Conservation (phyloP, 108 stramenopile species). For the Chaetoceros tenuissimus region DNA sequence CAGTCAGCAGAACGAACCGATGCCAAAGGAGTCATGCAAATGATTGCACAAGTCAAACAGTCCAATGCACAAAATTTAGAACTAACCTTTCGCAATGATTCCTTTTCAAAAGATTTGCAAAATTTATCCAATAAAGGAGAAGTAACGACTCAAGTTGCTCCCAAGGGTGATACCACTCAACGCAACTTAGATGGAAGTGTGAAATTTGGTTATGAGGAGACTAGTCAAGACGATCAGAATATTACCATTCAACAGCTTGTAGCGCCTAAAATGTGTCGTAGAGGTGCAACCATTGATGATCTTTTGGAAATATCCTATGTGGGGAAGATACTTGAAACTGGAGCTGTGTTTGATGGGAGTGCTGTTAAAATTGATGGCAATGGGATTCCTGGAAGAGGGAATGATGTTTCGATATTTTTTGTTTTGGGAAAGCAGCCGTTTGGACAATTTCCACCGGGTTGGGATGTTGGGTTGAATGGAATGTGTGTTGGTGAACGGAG, state of each 20-base stretch:
- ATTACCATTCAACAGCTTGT: constrained; percentile 58
- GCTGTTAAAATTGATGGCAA: constrained; percentile 69
- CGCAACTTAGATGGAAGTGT: constrained; percentile 56
- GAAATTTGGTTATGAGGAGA: constrained; percentile 23
- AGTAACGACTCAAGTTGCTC: constrained; percentile 65
- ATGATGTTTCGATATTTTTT: constrained; percentile 73
- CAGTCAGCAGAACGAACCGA: constrained; percentile 45
- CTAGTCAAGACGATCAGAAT: constrained; percentile 58
- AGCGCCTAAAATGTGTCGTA: constrained; percentile 61
- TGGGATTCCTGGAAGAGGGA: constrained; percentile 71
- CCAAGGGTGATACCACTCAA: constrained; percentile 68
- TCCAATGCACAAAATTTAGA: constrained; percentile 18
- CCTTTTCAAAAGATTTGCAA: constrained; percentile 39
- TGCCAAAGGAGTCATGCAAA: constrained; percentile 57
- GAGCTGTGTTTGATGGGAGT: constrained; percentile 69
- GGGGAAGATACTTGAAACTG: constrained; percentile 62
- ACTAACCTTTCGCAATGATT: constrained; percentile 62
- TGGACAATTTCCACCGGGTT: constrained; percentile 82
- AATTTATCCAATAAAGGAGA: constrained; percentile 17
- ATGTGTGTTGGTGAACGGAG: constrained; percentile 71
- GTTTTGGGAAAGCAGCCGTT: constrained; percentile 85
- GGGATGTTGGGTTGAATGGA: constrained; percentile 61
- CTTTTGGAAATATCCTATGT: constrained; percentile 74
- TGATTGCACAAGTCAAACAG: constrained; percentile 41
- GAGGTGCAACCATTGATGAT: constrained; percentile 61